These are phyloP conservation scores for Lentinus tigrinus DNA, from an alignment of 768 basidiomycete genomes.

Conservation along the genomic window DNA sequence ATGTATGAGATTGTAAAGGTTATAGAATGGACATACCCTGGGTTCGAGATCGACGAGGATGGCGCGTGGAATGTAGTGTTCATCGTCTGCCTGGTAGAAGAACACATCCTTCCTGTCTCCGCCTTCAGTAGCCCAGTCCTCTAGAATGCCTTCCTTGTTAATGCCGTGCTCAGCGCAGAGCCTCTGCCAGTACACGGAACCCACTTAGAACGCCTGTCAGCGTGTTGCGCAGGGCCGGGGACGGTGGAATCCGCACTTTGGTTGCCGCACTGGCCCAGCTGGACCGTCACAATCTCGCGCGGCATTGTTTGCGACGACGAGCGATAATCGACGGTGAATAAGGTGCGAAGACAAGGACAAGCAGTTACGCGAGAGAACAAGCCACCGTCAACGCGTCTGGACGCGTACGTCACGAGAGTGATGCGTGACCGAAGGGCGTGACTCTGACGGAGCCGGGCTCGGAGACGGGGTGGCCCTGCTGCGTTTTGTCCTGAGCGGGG, in stretches of 20 bases:
- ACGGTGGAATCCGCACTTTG: slow-evolving; percentile 58
- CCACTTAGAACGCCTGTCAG: slow-evolving; percentile 57
- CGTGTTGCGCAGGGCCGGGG: slow-evolving; percentile 13
- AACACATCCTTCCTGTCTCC: slow-evolving; percentile 99
- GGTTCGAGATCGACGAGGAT: slow-evolving; percentile 97
- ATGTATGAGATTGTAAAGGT: neutral
- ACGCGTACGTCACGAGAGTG: slow-evolving; percentile 15
- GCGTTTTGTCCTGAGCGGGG: slow-evolving; percentile 12
- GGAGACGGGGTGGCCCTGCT: neutral
- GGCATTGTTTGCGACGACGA: slow-evolving; percentile 47
- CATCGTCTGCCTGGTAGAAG: slow-evolving; percentile 99
- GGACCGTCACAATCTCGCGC: slow-evolving; percentile 80
- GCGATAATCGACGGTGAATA: neutral
- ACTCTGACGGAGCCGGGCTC: slow-evolving; percentile 7
- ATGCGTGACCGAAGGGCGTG: slow-evolving; percentile 13
- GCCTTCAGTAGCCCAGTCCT: slow-evolving; percentile 95
- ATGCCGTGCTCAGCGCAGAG: slow-evolving; percentile 99
- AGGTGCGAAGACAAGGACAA: neutral
- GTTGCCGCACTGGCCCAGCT: slow-evolving; percentile 91
- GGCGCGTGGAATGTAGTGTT: slow-evolving; percentile 96
- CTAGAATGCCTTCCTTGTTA: slow-evolving; percentile 90
- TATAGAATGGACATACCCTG: slow-evolving; percentile 53
- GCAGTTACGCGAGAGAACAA: neutral
- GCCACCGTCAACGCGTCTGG: slow-evolving; percentile 8
- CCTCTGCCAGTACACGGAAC: slow-evolving; percentile 97